Evolutionary conservation across 2,329 filamentous ascomycete genomes (phyloP).

Genomic region (Colletotrichum tanaceti): DNA sequence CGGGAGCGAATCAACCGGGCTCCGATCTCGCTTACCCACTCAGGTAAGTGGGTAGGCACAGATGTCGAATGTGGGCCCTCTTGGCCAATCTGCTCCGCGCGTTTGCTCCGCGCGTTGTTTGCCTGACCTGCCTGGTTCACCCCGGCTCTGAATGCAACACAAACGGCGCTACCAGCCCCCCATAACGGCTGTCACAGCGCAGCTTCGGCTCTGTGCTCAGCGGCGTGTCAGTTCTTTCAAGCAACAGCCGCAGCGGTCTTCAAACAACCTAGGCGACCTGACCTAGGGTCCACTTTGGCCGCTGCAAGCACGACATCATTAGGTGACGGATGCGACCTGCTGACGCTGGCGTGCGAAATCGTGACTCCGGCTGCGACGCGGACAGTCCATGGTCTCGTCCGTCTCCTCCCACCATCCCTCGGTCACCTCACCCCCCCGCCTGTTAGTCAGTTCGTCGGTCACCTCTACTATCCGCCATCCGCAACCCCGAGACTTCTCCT

Average conservation of each 20-base stretch:
- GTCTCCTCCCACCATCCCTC: slow-evolving; percentile 26
- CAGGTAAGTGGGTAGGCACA: too few relatives aligned
- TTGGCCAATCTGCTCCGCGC: not conserved
- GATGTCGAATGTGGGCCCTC: not conserved
- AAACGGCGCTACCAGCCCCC: not conserved
- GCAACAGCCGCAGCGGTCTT: not conserved
- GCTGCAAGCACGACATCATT: slow-evolving; percentile 38
- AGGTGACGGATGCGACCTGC: slow-evolving; percentile 24
- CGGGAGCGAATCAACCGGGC: not conserved
- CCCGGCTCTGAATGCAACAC: not conserved
- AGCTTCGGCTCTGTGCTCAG: slow-evolving; percentile 5
- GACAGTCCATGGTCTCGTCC: not conserved
- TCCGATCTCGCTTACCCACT: slow-evolving; percentile 27
- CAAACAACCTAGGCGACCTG: slow-evolving; percentile 12
- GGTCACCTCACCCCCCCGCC: slow-evolving; percentile 1
- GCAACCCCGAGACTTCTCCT: slow-evolving; percentile 31
- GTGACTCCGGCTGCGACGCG: slow-evolving; percentile 28
- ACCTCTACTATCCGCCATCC: not conserved
- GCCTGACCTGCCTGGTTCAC: not conserved
- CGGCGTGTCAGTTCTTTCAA: slow-evolving; percentile 11
- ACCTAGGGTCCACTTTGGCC: slow-evolving; percentile 5
- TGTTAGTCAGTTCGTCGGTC: not conserved
- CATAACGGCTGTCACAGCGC: not conserved
- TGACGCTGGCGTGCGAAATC: slow-evolving; percentile 41
- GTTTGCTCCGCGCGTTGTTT: too few relatives aligned